phyloP scores from a whole-genome alignment of 139 green algal genomes.

The Chlorella vulgaris region DNA sequence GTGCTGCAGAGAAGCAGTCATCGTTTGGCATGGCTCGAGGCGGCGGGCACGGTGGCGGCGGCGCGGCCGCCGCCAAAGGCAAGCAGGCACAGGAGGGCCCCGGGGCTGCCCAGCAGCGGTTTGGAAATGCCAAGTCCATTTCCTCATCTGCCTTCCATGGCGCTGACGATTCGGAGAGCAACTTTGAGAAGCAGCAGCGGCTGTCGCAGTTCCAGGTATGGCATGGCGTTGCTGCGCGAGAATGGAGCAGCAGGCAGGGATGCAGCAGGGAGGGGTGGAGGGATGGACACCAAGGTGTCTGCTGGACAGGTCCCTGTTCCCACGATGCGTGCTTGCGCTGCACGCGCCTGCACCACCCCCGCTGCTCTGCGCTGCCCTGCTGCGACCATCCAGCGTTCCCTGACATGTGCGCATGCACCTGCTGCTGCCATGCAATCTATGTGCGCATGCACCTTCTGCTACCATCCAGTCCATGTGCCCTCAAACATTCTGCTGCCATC shows the following conservation, averaged over 20 bases:
- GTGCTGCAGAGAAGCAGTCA: conserved; percentile 20
- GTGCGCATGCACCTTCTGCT: neutral
- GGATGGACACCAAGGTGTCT: no score
- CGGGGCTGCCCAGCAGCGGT: conserved; percentile 71
- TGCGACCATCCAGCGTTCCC: neutral
- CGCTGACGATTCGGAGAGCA: conserved; percentile 29
- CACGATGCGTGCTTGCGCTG: no score
- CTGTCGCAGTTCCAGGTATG: conserved; percentile 51
- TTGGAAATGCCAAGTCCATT: conserved; percentile 91
- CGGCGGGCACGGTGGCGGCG: neutral
- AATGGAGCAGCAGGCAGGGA: no score
- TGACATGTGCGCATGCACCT: neutral
- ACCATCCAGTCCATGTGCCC: neutral
- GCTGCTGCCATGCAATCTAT: no score
- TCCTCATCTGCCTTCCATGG: conserved; percentile 69
- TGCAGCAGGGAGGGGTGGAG: no score
- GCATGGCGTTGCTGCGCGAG: neutral
- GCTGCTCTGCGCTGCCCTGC: no score
- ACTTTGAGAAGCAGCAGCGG: conserved; percentile 59
- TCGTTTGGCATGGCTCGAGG: neutral
- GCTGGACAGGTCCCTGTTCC: no score
- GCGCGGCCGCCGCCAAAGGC: neutral
- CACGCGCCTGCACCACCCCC: no score
- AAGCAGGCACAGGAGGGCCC: conserved; percentile 6
- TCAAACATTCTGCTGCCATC: neutral